Base-by-base conservation (phyloP, 371 early-diverging fungal species). In the Mortierella sp. region DNA sequence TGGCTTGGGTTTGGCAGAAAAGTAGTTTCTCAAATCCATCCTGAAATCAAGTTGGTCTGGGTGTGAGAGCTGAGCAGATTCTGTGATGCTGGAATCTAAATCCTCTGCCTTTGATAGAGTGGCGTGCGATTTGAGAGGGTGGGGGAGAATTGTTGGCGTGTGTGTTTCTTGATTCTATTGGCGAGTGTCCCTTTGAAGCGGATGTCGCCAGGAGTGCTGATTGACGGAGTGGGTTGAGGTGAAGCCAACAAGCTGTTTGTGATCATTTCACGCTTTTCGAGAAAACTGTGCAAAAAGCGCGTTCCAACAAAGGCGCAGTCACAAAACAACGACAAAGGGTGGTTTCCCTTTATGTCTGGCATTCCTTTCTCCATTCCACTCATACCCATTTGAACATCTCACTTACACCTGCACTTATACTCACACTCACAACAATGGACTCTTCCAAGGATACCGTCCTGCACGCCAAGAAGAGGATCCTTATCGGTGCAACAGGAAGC, bases 401-500 rank as follows among this genome's bases (percentile, higher is more conserved):
- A 1, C 31, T 34, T 5, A 14, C 14, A 55, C 28, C 6, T 0
- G 11, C 16, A 59, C 19, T 24, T 24, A 37, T 67, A 37, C 40
- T 21, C 9, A 6, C 24, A 37, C 40, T 21, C 9, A 6, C 24
- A 67, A 10, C 53, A 1, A 79, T 82, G 79, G 48, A 53, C 14
- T 26, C 50, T 9, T 3, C 48, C 9, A 55, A 67, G 16, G 34
- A 34, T 43, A 37, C 64, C 0, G 43, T 37, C 3, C 50, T 61
- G 13, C 76, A 70, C 44, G 50, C 71, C 43, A 91, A 88, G 83
- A 83, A 80, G 43, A 90, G 91, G 48, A 88, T 98, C 40, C 91
- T 98, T 5, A 88, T 98, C 44, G 97, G 94, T 2, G 94, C 93
- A 0, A 97, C 98, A 0, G 98, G 98, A 16, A 96, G 96, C 80